Evolutionary conservation across 495 filamentous ascomycete genomes (phyloP).

Genomic region (Tuber calosporum): DNA sequence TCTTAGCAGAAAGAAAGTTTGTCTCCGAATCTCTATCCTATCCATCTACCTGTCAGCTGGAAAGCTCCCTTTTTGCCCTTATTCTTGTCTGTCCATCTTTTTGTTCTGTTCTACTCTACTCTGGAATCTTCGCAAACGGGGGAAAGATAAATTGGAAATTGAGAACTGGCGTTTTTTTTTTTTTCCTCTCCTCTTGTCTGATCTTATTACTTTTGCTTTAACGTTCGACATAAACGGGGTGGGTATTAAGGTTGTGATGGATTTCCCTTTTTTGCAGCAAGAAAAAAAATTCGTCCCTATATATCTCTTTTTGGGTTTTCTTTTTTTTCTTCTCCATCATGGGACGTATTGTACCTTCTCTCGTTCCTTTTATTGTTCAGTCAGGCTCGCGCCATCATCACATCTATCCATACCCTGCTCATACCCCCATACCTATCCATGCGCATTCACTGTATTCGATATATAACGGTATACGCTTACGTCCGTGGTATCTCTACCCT

Average conservation of each 20-base stretch:
- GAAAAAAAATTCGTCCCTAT: background rate
- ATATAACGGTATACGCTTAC: background rate
- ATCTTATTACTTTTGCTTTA: slow-evolving; percentile 39
- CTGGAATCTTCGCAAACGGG: slow-evolving; percentile 7
- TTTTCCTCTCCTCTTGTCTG: slow-evolving; percentile 21
- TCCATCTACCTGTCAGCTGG: background rate
- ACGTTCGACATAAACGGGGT: slow-evolving; percentile 40
- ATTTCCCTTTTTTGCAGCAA: slow-evolving; percentile 17
- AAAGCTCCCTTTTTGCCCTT: background rate
- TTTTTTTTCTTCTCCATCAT: slow-evolving; percentile 14
- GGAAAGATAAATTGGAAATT: slow-evolving; percentile 17
- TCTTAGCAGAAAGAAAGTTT: background rate
- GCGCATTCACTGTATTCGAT: background rate
- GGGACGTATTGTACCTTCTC: slow-evolving; percentile 11
- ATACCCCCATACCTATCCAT: background rate
- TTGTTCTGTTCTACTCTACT: slow-evolving; percentile 1
- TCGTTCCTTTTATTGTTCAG: slow-evolving; percentile 14
- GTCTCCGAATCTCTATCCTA: background rate
- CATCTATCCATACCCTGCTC: slow-evolving; percentile 4
- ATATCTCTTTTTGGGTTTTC: slow-evolving; percentile 20
- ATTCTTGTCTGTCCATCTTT: slow-evolving; percentile 5
- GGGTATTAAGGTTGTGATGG: slow-evolving; percentile 35
- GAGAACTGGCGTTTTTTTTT: slow-evolving; percentile 20
- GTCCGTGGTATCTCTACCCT: background rate
- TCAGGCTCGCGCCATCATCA: background rate